These are phyloP conservation scores for Barnettozyma californica DNA, from an alignment of 805 yeast genomes.

Conservation along the genomic window DNA sequence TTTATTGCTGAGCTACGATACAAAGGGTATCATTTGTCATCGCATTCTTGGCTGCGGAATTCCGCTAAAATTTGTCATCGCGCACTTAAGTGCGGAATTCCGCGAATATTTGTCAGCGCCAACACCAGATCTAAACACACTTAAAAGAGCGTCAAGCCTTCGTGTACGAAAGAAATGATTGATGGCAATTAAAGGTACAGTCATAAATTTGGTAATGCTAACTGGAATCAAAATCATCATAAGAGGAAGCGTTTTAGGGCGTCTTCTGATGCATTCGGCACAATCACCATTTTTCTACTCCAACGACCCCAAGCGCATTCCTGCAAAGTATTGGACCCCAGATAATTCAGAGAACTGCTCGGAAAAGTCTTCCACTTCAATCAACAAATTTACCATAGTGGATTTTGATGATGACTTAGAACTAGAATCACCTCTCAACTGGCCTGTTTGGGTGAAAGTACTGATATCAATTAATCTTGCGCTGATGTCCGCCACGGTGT, in stretches of 20 bases:
- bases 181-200: neutral
- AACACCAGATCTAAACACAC: too few species aligned
- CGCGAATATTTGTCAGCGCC: too few species aligned
- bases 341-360: neutral
- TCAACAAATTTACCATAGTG: neutral
- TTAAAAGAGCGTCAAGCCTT: too few species aligned
- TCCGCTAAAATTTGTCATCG: too few species aligned
- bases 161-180: too few species aligned
- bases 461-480: slow-evolving; percentile 36
- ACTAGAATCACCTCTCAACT: slow-evolving; percentile 51
- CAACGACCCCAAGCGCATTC: neutral
- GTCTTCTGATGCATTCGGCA: neutral
- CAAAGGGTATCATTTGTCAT: too few species aligned
- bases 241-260: slow-evolving; percentile 3
- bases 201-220: neutral
- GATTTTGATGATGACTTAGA: slow-evolving; percentile 28
- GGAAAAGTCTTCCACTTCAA: neutral
- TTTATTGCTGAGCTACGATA: too few species aligned
- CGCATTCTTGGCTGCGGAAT: too few species aligned
- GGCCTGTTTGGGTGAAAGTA: slow-evolving; percentile 41
- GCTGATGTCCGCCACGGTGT: slow-evolving; percentile 45
- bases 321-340: neutral
- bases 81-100: too few species aligned
- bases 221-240: slow-evolving; percentile 1
- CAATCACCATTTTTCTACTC: neutral